Evolutionary conservation across 2,329 filamentous ascomycete species (phyloP).

Genomic region (Sporothrix schenckii): DNA sequence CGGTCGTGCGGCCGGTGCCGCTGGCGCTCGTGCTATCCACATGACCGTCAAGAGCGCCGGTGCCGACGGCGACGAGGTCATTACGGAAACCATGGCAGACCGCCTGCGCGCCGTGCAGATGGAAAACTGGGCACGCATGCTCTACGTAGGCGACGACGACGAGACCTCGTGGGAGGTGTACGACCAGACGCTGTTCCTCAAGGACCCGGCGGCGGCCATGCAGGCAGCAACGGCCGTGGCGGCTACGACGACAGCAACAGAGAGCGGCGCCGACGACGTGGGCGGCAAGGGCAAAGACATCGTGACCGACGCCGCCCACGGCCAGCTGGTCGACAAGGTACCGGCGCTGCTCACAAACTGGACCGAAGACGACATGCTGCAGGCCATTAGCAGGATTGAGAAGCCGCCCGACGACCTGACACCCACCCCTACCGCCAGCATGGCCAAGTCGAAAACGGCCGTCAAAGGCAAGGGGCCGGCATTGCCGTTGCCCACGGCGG

Average conservation of each 20-base stretch:
- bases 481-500: not conserved
- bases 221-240: conserved; percentile 29
- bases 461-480: conserved; percentile 34
- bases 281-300: conserved; percentile 39
- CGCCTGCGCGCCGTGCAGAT: conserved; percentile 77
- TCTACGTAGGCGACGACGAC: conserved; percentile 80
- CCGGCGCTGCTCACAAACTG: conserved; percentile 48
- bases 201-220: conserved; percentile 33
- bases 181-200: conserved; percentile 69
- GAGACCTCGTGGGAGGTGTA: conserved; percentile 76
- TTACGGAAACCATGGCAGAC: conserved; percentile 72
- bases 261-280: conserved; percentile 33
- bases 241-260: conserved; percentile 34
- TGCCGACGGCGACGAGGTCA: conserved; percentile 60
- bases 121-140: conserved; percentile 78
- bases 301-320: conserved; percentile 32
- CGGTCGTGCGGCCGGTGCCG: conserved; percentile 40
- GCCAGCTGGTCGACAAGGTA: conserved; percentile 45
- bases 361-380: conserved; percentile 51
- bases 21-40: conserved; percentile 75
- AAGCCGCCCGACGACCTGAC: conserved; percentile 11
- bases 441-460: not conserved
- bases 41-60: conserved; percentile 81
- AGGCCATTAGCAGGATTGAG: conserved; percentile 51
- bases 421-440: not conserved